Percentiles rank a stretch among this genome's conserved stretches.
Conservation (phyloP, 257 asterid species). For the Cordia subcordata region DNA sequence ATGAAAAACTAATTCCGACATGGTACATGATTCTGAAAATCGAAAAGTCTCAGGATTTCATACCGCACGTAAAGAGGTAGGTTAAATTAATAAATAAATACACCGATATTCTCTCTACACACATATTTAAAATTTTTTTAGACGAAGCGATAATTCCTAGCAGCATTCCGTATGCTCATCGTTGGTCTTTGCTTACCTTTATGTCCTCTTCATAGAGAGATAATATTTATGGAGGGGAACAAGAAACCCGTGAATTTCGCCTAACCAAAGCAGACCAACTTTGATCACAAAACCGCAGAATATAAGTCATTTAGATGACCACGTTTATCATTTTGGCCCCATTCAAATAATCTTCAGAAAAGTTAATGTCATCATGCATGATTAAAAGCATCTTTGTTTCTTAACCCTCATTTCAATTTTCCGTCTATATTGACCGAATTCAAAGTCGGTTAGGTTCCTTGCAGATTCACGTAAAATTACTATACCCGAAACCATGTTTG, state of each 20-base stretch:
- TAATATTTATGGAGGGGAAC: conserved; percentile 5
- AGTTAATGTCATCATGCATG: conserved; percentile 9
- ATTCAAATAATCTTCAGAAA: conserved; percentile 17
- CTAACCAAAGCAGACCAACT: conserved; percentile 24
- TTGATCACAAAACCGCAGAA: conserved; percentile 26
- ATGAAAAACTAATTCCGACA: too few relatives aligned
- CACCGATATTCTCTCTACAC: too few relatives aligned
- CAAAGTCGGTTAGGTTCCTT: too few relatives aligned
- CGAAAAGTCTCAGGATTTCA: too few relatives aligned
- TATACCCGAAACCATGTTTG: conserved; percentile 22
- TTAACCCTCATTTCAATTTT: conserved; percentile 12
- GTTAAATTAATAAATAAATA: too few relatives aligned
- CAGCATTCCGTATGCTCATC: background rate
- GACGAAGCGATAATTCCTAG: too few relatives aligned
- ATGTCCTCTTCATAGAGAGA: conserved; percentile 1
- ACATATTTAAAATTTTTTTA: too few relatives aligned
- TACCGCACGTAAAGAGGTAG: too few relatives aligned
- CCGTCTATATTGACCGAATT: too few relatives aligned
- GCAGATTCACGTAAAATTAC: too few relatives aligned
- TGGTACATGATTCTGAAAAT: too few relatives aligned
- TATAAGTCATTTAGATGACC: conserved; percentile 15
- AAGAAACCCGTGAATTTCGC: conserved; percentile 48
- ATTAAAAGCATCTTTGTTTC: conserved; percentile 16
- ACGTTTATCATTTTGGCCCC: conserved; percentile 30
- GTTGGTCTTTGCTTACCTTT: background rate